Evolutionary conservation across 345 rosid species (phyloP).

Genomic region (Eucalyptus shirleyi): DNA sequence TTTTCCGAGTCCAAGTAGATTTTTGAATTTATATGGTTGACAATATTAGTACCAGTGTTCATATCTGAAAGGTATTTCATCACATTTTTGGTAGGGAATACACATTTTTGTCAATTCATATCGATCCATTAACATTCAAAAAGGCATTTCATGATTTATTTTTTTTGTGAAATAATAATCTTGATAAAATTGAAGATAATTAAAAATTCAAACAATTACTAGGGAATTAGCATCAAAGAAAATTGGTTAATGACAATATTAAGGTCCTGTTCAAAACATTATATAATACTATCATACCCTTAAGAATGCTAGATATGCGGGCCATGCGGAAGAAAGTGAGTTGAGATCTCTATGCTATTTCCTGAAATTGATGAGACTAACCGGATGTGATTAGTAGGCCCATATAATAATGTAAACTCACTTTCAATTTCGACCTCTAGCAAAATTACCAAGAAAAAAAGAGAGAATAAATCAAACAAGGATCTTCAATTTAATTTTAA

Average conservation of each 20-base stretch:
- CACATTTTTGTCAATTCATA: not conserved
- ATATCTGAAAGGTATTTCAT: not conserved
- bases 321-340: not conserved
- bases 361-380: not conserved
- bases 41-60: not conserved
- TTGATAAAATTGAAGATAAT: not conserved
- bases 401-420: not conserved
- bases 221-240: not conserved
- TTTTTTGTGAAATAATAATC: not conserved
- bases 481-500: not conserved
- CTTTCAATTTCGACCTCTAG: not conserved
- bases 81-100: not conserved
- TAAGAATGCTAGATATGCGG: not conserved
- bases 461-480: not conserved
- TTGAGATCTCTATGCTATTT: not conserved
- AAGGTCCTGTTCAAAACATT: not conserved
- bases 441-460: not conserved
- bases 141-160: not conserved
- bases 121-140: not conserved
- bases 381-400: not conserved
- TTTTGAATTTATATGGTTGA: too few relatives aligned
- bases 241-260: not conserved
- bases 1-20: not conserved
- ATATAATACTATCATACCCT: not conserved
- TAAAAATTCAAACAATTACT: not conserved